Conservation (phyloP, 306 rosid species). For the Lithocarpus polystachyus region DNA sequence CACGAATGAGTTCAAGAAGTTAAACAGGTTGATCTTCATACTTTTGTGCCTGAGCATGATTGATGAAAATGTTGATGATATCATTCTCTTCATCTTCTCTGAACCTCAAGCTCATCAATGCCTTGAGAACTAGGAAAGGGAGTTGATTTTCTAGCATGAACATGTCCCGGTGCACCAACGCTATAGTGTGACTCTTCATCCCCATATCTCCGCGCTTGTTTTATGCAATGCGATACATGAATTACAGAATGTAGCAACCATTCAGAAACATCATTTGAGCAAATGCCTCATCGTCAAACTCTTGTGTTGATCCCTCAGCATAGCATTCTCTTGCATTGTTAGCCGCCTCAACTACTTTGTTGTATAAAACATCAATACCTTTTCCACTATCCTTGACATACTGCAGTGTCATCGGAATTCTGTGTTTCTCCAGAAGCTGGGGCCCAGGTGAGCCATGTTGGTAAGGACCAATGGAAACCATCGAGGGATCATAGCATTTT, state of each 20-base stretch:
- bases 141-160: constrained; percentile 9
- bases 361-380: background rate
- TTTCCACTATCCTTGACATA: background rate
- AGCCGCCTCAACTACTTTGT: background rate
- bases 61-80: background rate
- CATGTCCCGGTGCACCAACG: constrained; percentile 1
- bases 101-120: background rate
- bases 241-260: background rate
- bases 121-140: background rate
- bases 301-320: background rate
- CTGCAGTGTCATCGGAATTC: background rate
- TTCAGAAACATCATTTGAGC: background rate
- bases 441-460: background rate
- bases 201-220: accelerated
- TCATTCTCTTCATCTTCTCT: background rate
- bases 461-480: background rate
- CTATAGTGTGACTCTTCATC: background rate
- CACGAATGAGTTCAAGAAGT: background rate
- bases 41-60: background rate
- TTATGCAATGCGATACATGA: background rate
- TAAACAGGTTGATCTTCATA: background rate
- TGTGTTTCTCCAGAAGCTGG: background rate
- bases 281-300: background rate
- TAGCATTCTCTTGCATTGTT: background rate
- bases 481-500: background rate